Evolutionary conservation across 2,329 filamentous ascomycete species (phyloP).

Genomic region (Diaporthe aspalathi): DNA sequence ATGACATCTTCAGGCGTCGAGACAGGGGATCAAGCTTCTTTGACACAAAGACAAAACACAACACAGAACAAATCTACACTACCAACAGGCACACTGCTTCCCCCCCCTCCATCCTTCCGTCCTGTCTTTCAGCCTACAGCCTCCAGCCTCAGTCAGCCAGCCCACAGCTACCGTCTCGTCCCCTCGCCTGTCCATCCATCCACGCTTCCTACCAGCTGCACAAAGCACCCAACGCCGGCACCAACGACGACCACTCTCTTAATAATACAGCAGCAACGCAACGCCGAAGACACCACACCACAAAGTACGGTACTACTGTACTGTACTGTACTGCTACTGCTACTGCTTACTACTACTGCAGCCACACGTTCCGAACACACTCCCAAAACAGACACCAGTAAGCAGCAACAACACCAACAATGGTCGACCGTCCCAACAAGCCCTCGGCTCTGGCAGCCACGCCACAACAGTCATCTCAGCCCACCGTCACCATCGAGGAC

Average conservation of each 20-base stretch:
- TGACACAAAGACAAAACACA: conserved; percentile 29
- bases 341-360: not conserved
- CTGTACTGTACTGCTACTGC: no score
- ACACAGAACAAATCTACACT: conserved; percentile 15
- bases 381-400: not conserved
- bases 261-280: conserved; percentile 12
- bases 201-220: not conserved
- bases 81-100: conserved; percentile 22
- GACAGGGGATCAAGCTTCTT: conserved; percentile 38
- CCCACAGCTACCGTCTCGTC: conserved; percentile 1
- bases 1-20: conserved; percentile 38
- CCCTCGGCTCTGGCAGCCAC: conserved; percentile 81
- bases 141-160: not conserved
- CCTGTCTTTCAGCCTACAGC: not conserved
- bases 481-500: conserved; percentile 80
- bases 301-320: not conserved
- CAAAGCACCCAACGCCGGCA: not conserved
- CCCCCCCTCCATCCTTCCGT: not conserved
- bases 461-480: conserved; percentile 77
- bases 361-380: not conserved
- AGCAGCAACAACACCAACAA: conserved; percentile 46
- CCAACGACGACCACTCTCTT: conserved; percentile 5
- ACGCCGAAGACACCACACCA: not conserved
- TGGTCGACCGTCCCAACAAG: conserved; percentile 89
- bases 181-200: not conserved